These are phyloP conservation scores for Neoboletus subvelutipes DNA, from an alignment of 768 basidiomycete genomes.

Conservation along the genomic window DNA sequence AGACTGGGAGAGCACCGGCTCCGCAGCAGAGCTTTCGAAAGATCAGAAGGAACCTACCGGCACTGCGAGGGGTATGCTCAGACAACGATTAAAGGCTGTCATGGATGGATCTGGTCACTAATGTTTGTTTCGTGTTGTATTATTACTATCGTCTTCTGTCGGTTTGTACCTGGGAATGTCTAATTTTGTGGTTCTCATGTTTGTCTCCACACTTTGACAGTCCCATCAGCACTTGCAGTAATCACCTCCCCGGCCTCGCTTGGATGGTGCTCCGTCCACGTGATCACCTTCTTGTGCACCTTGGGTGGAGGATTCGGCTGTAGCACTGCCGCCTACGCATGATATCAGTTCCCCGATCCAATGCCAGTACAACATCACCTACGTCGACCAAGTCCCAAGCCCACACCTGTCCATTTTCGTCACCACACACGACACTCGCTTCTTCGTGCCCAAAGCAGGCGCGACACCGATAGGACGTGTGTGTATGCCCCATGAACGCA, in stretches of 20 bases:
- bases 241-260: slow-evolving; percentile 78
- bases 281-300: slow-evolving; percentile 80
- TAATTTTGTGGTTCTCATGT: slow-evolving; percentile 24
- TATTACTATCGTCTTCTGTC: slow-evolving; percentile 6
- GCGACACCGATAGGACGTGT: slow-evolving; percentile 73
- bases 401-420: slow-evolving; percentile 89
- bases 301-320: slow-evolving; percentile 73
- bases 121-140: slow-evolving; percentile 20
- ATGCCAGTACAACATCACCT: slow-evolving; percentile 20
- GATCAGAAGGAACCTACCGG: slow-evolving; percentile 19
- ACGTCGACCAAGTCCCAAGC: slow-evolving; percentile 93
- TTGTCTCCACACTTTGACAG: slow-evolving; percentile 84
- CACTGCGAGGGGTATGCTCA: slow-evolving; percentile 22
- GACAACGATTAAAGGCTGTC: slow-evolving; percentile 31
- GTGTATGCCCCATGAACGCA: slow-evolving; percentile 76
- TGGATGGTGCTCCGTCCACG: slow-evolving; percentile 92
- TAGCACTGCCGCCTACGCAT: slow-evolving; percentile 61
- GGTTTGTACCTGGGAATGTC: background rate
- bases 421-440: slow-evolving; percentile 79
- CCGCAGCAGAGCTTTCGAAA: slow-evolving; percentile 20
- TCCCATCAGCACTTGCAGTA: slow-evolving; percentile 89
- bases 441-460: slow-evolving; percentile 85
- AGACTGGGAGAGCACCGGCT: slow-evolving; percentile 31
- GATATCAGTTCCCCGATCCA: slow-evolving; percentile 2
- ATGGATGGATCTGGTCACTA: slow-evolving; percentile 29